A percentile compares a stretch with the other conserved stretches of the same genome.
Evolutionary conservation across 2,329 filamentous ascomycete genomes (phyloP).

Genomic region (Alternaria brassicicola): DNA sequence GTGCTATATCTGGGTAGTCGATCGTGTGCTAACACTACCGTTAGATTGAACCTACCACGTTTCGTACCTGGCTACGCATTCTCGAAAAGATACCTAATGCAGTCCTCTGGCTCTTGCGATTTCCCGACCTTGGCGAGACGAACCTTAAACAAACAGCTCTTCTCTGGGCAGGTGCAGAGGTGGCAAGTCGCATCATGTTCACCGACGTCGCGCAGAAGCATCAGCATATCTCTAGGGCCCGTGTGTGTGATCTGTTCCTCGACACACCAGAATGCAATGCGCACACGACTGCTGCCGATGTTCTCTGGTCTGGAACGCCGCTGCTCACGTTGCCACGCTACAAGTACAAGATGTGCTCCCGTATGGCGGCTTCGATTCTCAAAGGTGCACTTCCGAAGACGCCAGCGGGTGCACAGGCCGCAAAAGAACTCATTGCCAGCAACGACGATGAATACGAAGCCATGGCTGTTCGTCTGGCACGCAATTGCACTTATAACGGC

Average conservation of each 20-base stretch:
- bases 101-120: constrained; percentile 93
- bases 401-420: constrained; percentile 69
- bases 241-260: constrained; percentile 91
- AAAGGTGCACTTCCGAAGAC: constrained; percentile 82
- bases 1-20: background rate
- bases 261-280: constrained; percentile 98
- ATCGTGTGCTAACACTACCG: constrained; percentile 18
- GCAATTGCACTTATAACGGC: constrained; percentile 41
- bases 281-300: constrained; percentile 94
- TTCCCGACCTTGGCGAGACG: constrained; percentile 88
- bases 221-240: constrained; percentile 88
- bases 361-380: constrained; percentile 95
- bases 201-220: constrained; percentile 97
- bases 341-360: constrained; percentile 97
- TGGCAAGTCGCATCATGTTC: constrained; percentile 87
- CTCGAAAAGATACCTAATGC: constrained; percentile 83
- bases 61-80: constrained; percentile 94
- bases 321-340: constrained; percentile 89
- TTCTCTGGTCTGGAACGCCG: constrained; percentile 95
- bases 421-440: constrained; percentile 75
- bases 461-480: constrained; percentile 49
- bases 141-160: constrained; percentile 82
- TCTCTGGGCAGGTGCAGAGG: constrained; percentile 82
- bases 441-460: constrained; percentile 86
- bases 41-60: constrained; percentile 95